Evolutionary conservation across 2,329 filamentous ascomycete genomes (phyloP).

Genomic region (Diaporthe ilicicola): DNA sequence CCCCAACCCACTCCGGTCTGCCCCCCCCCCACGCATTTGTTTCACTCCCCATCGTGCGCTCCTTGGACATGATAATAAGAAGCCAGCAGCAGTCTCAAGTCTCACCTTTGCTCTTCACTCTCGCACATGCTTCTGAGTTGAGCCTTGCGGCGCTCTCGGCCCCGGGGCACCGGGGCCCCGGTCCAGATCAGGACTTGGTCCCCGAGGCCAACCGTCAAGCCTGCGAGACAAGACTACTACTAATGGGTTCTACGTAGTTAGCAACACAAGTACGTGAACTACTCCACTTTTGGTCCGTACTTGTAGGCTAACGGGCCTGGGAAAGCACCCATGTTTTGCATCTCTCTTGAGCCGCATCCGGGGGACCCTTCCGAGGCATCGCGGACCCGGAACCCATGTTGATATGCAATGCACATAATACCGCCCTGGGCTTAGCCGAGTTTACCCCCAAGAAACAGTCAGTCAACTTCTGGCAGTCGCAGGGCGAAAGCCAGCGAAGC

Average conservation of each 20-base stretch:
- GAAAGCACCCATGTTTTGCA: not conserved
- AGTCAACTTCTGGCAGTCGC: not conserved
- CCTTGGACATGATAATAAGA: too few species aligned
- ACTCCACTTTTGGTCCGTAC: too few species aligned
- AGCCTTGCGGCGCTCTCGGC: not conserved
- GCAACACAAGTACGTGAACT: not conserved
- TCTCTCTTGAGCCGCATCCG: constrained; percentile 9
- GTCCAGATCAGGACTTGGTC: not conserved
- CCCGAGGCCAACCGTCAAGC: not conserved
- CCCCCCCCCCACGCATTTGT: constrained; percentile 10
- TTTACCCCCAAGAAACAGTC: not conserved
- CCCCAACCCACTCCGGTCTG: not conserved
- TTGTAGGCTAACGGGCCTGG: too few species aligned
- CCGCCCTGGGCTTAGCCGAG: not conserved
- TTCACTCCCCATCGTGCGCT: constrained; percentile 1
- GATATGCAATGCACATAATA: constrained; percentile 12
- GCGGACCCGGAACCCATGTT: not conserved
- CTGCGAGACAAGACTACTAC: too few species aligned
- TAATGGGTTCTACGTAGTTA: not conserved
- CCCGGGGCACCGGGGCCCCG: not conserved
- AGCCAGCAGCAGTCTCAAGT: not conserved
- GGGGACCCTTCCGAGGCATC: not conserved
- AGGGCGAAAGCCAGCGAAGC: not conserved
- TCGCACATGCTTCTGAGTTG: not conserved
- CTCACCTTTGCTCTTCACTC: not conserved